Base-by-base conservation (phyloP, 257 asterid species). In the Capsicum pubescens region DNA sequence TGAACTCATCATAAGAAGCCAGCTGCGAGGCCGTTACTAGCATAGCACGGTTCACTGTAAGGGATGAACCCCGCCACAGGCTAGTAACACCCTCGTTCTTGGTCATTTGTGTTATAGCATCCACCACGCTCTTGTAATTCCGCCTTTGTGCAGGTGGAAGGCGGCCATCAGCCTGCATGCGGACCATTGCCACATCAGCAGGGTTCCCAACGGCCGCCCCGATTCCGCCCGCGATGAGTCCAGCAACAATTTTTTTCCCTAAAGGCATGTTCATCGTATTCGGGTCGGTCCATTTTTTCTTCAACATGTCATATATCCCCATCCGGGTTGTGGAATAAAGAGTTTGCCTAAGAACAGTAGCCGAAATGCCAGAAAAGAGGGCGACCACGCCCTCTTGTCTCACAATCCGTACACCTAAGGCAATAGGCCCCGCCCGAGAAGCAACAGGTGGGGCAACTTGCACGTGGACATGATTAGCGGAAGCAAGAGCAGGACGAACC, bases 111-210 rank as follows among this genome's bases (percentile, higher is more conserved):
- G 91, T 80, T 1, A 95, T 93, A 3, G 99, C 99, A 86, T 95
- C 98, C n/a, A 94, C 88, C 9, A 94, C 99, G 92, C 97, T 93
- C 86, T 90, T 91, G 85, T 95, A 95, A 59, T 95, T 95, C 19
- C 98, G 94, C 11, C 97, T 91, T 86, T 94, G 92, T 0, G 90
- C 89, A n/a, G 68, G 19, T 0, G 99, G 97, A 68, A 94, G 95
- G 0, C 99, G 91, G 1, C 99, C 98, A 58, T 95, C 99, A 10
- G 99, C 99, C 57, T 95, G 99, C 99, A 95, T 95, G 14, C 99
- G 93, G 1, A 95, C 99, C 99, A 95, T 95, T 0, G 99, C 97
- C 8, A 95, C 95, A 72, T 95, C 99, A 17, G 99, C 99, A 0
- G 99, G 98, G 83, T 95, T 95, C 0, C 99, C 99, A 5, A 93